These are phyloP conservation scores for Ceratobasidium sp. DNA, from an alignment of 1,284 basidiomycete species.

Conservation along the genomic window DNA sequence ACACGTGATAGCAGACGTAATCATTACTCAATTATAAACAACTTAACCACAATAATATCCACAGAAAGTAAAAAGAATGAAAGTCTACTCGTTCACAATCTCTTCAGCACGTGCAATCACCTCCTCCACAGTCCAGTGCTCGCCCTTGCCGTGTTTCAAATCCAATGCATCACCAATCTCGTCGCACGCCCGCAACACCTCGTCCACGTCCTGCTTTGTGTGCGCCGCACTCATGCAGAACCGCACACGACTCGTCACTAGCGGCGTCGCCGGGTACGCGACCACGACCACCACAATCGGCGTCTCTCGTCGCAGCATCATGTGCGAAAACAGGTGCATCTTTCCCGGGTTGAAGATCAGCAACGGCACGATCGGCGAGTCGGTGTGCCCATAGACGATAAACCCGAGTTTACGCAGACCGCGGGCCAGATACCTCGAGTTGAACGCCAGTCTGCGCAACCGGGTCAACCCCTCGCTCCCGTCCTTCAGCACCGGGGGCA, in stretches of 20 bases:
- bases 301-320: conserved; percentile 84
- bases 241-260: conserved; percentile 88
- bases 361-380: conserved; percentile 93
- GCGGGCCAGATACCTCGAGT: conserved; percentile 88
- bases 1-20: conserved; percentile 16
- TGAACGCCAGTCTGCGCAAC: conserved; percentile 91
- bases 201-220: conserved; percentile 96
- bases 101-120: conserved; percentile 80
- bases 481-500: conserved; percentile 73
- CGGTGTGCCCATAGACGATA: conserved; percentile 92
- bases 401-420: conserved; percentile 94
- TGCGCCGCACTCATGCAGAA: conserved; percentile 96
- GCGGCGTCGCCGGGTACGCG: conserved; percentile 90
- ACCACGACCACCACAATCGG: conserved; percentile 91
- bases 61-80: neutral
- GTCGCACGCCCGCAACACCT: conserved; percentile 85
- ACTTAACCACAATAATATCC: conserved; percentile 7
- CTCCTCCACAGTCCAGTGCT: conserved; percentile 84
- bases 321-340: conserved; percentile 85
- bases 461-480: conserved; percentile 85
- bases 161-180: conserved; percentile 90
- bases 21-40: conserved; percentile 32
- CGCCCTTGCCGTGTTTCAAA: conserved; percentile 78
- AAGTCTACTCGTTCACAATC: conserved; percentile 59
- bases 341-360: conserved; percentile 94